These are phyloP conservation scores for Parachaetomium inaequale DNA, from an alignment of 495 filamentous ascomycete species.

Conservation along the genomic window DNA sequence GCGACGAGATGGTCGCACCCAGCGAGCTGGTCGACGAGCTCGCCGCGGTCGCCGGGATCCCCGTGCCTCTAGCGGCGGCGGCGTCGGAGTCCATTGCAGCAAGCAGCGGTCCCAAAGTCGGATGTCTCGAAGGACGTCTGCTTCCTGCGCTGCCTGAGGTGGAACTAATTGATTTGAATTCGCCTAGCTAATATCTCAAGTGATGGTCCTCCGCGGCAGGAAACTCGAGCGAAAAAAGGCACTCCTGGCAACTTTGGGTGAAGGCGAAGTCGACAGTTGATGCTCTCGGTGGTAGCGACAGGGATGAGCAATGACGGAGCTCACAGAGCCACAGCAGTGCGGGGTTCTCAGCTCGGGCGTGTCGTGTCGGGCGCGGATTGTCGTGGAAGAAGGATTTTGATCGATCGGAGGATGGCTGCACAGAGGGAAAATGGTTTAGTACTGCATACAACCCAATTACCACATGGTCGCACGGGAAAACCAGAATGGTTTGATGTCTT, in stretches of 20 bases:
- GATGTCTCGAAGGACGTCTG: too few species aligned
- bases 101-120: too few species aligned
- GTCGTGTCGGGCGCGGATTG: not conserved
- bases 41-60: constrained; percentile 6
- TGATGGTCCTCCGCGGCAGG: not conserved
- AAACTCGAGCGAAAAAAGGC: not conserved
- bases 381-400: not conserved
- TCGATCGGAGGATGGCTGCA: not conserved
- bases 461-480: too few species aligned
- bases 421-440: too few species aligned
- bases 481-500: too few species aligned
- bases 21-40: constrained; percentile 24
- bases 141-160: too few species aligned
- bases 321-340: not conserved
- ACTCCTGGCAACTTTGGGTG: too few species aligned
- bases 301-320: constrained; percentile 12
- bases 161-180: not conserved
- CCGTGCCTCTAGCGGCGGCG: constrained; percentile 15
- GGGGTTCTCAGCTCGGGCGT: not conserved
- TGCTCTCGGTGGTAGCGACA: not conserved
- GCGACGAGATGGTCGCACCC: constrained; percentile 17
- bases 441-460: too few species aligned
- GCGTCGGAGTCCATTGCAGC: constrained; percentile 26
- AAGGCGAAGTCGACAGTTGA: not conserved
- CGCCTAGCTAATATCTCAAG: not conserved